Base-by-base conservation (phyloP, 2,329 filamentous ascomycete species). In the Fusarium foetens region DNA sequence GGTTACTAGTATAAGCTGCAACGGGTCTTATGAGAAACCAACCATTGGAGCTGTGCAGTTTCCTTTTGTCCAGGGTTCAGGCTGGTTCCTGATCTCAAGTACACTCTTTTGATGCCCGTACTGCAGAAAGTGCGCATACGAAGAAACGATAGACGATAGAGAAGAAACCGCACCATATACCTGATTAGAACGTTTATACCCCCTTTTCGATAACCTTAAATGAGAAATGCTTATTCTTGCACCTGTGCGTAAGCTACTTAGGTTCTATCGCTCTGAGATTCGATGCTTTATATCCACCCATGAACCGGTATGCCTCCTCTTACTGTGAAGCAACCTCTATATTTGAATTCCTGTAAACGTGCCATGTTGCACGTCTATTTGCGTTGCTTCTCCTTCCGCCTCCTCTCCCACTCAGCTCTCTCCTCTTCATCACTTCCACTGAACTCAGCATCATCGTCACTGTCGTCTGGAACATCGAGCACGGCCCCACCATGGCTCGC, bases 341-440 rank as follows among this genome's bases (percentile, higher is more conserved):
- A 51, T 72, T 54, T 57, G 53, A 62, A 61, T 49, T n/a, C 25
- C 38, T 60, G 39, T 59, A 70, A 73, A 69, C 58, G 54, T 43
- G 39, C n/a, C 41, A 41, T 35, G 17, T 29, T 23, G 43, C 35
- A 27, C 29, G 29, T 53, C 59, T 74, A 78, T 58, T 61, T 69
- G 35, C 70, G 64, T 29, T 78, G 76, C 75, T 80, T 84, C 75
- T 83, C 81, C 79, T 80, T 82, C 76, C 83, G 82, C 77, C 84
- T 83, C 75, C 87, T 82, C 80, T 90, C 88, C 85, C 87, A 90
- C 81, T 89, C 88, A 23, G 86, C 89, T 67, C 89, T 84, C 80
- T 91, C 89, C 66, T 91, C 89, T 14, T 90, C 88, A 68, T 91
- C 89, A 73, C 89, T 91, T 27, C 87, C 89, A 60, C 88, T 90